Evolutionary conservation across 2,329 filamentous ascomycete species (phyloP).

Genomic region (Fusarium transvaalense): DNA sequence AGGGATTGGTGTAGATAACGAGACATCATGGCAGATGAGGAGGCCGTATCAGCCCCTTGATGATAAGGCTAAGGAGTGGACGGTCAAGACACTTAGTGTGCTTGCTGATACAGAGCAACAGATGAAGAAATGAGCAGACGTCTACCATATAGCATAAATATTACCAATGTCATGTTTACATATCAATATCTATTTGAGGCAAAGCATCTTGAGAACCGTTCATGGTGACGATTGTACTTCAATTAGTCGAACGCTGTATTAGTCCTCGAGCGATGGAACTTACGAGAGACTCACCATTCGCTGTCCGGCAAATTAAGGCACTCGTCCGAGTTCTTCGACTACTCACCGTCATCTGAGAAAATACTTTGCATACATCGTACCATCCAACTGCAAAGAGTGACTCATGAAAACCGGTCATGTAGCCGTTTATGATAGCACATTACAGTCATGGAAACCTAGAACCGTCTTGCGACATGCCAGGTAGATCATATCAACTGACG

Average conservation of each 20-base stretch:
- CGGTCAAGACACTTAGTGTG: constrained; percentile 56
- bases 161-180: no score
- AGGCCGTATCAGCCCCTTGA: constrained; percentile 57
- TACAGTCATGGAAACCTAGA: not conserved
- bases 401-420: not conserved
- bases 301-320: no score
- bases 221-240: no score
- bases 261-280: no score
- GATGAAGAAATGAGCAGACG: not conserved
- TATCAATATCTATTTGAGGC: no score
- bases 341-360: not conserved
- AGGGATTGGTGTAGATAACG: constrained; percentile 52
- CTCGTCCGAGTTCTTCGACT: no score
- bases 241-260: no score
- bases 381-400: not conserved
- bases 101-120: constrained; percentile 52
- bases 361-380: not conserved
- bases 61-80: constrained; percentile 58
- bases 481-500: not conserved
- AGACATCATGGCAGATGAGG: constrained; percentile 57
- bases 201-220: no score
- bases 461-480: not conserved
- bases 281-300: no score
- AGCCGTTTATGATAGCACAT: not conserved
- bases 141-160: not conserved